Evolutionary conservation across 805 yeast species (phyloP), one percentile per base, ranked within the genome.

Genomic region (Candida anglica): DNA sequence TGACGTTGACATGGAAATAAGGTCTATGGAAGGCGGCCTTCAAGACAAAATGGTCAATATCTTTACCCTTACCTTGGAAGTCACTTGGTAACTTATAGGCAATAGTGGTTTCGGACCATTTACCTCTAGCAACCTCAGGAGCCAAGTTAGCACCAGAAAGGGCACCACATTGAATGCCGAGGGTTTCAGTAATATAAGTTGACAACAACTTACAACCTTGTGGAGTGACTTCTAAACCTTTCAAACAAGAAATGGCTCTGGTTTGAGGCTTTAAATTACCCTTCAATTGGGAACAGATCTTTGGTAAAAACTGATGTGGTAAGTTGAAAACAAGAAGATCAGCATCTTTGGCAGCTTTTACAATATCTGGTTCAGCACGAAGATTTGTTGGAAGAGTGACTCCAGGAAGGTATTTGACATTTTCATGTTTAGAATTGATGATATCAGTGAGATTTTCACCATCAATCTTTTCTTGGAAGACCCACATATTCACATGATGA

Each of bases 91-190:
- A 52, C 38, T 75, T 79, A 68, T 86, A 93, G 15, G 97, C 98
- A 44, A 93, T 87, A 9, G 98, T 89, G 40, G 98, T 93, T 67
- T 93, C 98, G 14, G 96, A 88, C 94, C 95, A 93, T 64, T 84
- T 84, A 63, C 86, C 86, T 58, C 76, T 77, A 40, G 98, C 98
- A 41, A 93, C 96, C 63, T 93, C 98, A 30, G 94, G 87, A 28
- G 98, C 98, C 50, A 93, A 73, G 69, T 93, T 93, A 36, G 98
- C 98, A 42, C 98, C 98, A 1, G 95, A 84, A 35, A 93, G 73
- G 15, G 94, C 98, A 64, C 98, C 98, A 69, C 98, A 89, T 60
- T 84, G 77, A 41, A 93, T 77, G 21, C 89, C 91, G 46, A 93
- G 74, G 48, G 78, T 73, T 50, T 86, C 85, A 34, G 86, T 75